Evolutionary conservation across 257 asterid species (phyloP).

Genomic region (Solanum peruvianum): DNA sequence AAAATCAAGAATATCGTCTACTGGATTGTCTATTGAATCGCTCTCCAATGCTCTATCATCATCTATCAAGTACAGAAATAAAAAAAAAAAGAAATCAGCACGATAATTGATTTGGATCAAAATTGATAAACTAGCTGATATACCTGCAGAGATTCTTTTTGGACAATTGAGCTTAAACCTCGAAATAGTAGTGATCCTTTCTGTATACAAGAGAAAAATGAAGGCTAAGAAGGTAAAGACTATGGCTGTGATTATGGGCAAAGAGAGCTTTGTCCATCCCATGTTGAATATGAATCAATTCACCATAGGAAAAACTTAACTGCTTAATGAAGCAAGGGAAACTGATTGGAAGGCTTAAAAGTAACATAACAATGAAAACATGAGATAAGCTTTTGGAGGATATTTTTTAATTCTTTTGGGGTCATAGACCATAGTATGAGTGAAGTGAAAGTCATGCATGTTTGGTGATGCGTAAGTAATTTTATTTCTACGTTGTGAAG

Average conservation of each 20-base stretch:
- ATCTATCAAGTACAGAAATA: conserved; percentile 9
- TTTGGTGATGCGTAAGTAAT: not conserved
- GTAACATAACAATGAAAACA: conserved; percentile 8
- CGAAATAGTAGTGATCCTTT: conserved; percentile 34
- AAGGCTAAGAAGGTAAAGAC: conserved; percentile 29
- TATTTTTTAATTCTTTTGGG: conserved; percentile 12
- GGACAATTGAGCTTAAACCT: conserved; percentile 38
- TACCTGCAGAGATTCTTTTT: conserved; percentile 20
- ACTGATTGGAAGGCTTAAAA: not conserved
- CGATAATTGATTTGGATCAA: not conserved
- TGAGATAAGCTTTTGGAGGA: conserved; percentile 1
- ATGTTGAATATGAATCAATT: conserved; percentile 3
- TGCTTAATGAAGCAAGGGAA: not conserved
- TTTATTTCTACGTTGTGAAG: not conserved
- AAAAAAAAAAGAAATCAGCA: not conserved
- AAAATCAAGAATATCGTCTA: conserved; percentile 64
- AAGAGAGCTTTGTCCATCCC: conserved; percentile 33
- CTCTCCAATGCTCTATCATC: conserved; percentile 13
- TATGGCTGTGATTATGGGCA: conserved; percentile 26
- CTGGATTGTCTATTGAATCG: conserved; percentile 28
- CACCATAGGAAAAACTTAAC: not conserved
- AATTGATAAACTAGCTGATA: not conserved
- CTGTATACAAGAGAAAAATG: conserved; percentile 43
- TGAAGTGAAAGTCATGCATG: conserved; percentile 48
- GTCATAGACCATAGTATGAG: conserved; percentile 23